Conservation (phyloP, 306 rosid species). For the Herpetospermum pedunculosum region DNA sequence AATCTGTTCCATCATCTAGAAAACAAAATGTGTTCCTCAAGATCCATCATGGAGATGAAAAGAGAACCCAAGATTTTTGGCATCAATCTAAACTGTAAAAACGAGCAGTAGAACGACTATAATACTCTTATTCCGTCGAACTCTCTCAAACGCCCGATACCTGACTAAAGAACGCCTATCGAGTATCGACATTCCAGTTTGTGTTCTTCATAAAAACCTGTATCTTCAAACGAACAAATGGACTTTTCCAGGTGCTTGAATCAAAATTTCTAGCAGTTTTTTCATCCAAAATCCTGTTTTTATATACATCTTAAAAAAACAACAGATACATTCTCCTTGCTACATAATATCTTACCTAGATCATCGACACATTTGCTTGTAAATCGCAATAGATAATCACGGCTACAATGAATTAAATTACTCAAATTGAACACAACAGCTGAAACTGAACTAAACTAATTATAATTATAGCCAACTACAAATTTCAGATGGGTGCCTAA, state of each 20-base stretch:
- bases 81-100: background rate
- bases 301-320: background rate
- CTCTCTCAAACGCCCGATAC: no score
- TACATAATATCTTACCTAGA: background rate
- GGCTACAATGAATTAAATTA: background rate
- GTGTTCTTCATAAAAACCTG: no score
- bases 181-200: no score
- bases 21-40: no score
- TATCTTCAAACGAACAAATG: no score
- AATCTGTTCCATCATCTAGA: no score
- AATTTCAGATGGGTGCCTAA: constrained; percentile 8
- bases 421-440: background rate
- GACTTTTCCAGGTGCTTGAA: background rate
- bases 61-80: background rate
- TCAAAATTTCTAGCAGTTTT: background rate
- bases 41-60: no score
- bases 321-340: background rate
- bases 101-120: background rate
- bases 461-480: constrained; percentile 3
- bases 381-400: background rate
- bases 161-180: no score
- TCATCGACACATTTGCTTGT: background rate
- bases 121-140: background rate
- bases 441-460: background rate
- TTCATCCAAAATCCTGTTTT: background rate